Evolutionary conservation across 2,329 filamentous ascomycete genomes (phyloP), one percentile per base, ranked within the genome.

Genomic region (Aspergillus pseudoviridinutans): DNA sequence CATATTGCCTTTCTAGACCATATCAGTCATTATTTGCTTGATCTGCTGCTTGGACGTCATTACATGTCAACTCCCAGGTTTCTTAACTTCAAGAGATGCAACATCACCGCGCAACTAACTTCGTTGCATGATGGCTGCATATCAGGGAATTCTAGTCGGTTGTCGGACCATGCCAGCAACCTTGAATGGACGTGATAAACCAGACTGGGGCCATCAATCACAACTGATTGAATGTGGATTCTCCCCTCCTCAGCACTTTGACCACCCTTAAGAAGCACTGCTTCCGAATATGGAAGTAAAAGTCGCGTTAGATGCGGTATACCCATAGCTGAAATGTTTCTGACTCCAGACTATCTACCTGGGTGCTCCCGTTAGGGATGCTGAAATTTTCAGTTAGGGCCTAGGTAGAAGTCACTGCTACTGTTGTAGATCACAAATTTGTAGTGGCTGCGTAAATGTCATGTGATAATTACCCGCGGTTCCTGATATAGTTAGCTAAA

Each of bases 161-260:
- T 57, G 28, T 71, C 65, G 58, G 71, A 72, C 55, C 73, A 71
- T 3, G 66, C 70, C 47, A 84, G 75, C 56, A 86, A 82, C 20
- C 84, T 74, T 52, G 85, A 78, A 59, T 89, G 85, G 44, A 92
- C 78, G 70, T 90, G 83, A 70, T 93, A 89, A 1, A 91, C 89
- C 27, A 96, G 76, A 2, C 86, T 87, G 4, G 92, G 91, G 0
- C 91, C 92, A 69, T 96, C 92, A 56, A 96, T 84, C 49, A 86
- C 78, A 17, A 82, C 73, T 49, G 71, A 69, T 5, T 63, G 57
- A 28, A 71, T 60, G 24, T 47, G 53, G 9, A 55, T 58, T 7
- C 51, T 29, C 28, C 49, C 53, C 35, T 64, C 56, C 32, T 64
- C 44, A 14, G 24, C 42, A 22, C 50, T 12, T 35, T 46, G 22